phyloP scores from a whole-genome alignment of 2,329 filamentous ascomycete genomes.

The Alternaria viburni region DNA sequence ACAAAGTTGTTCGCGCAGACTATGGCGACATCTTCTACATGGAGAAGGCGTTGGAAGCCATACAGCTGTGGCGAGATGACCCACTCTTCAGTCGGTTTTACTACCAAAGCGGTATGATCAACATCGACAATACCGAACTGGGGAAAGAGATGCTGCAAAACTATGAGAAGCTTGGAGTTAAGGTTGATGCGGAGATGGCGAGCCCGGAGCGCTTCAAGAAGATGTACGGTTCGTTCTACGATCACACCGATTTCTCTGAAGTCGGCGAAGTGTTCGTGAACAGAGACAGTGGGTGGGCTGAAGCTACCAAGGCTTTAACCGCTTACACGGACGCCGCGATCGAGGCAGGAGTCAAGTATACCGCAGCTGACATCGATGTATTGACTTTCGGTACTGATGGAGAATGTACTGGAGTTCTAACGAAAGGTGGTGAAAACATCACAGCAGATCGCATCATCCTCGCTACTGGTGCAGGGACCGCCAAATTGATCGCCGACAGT shows the following conservation, averaged over 20 bases:
- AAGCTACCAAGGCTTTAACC: background rate
- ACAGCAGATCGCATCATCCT: background rate
- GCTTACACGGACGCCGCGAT: background rate
- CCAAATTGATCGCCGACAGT: background rate
- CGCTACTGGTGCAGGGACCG: background rate
- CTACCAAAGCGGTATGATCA: background rate
- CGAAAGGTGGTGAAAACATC: background rate
- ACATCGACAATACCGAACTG: background rate
- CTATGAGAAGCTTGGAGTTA: background rate
- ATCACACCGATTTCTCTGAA: background rate
- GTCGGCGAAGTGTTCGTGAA: background rate
- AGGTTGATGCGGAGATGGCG: background rate
- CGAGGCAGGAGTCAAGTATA: background rate
- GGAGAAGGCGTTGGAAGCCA: background rate
- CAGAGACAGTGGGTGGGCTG: background rate
- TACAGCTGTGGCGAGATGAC: background rate
- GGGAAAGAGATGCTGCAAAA: background rate
- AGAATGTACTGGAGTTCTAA: background rate
- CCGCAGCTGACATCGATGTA: background rate
- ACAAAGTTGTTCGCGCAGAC: background rate
- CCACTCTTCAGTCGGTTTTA: background rate
- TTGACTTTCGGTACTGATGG: background rate
- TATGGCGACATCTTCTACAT: background rate
- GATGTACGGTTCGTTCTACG: background rate
- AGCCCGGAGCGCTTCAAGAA: accelerated